Base-by-base conservation (phyloP, 2,329 filamentous ascomycete genomes). In the Aspergillus uvarum region DNA sequence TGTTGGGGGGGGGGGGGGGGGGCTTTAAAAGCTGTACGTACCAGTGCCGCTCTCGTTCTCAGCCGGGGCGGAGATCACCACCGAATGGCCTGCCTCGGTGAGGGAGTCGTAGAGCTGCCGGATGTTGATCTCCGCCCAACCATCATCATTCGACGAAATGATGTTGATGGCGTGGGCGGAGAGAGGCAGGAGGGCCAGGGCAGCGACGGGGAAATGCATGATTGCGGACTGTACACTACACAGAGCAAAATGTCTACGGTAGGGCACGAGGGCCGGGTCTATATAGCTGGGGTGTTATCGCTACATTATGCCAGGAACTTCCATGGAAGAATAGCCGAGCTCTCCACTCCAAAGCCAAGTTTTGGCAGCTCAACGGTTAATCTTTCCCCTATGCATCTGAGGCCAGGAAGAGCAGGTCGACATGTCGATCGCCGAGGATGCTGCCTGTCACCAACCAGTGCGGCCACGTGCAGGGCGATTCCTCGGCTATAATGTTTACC, bases 61-160 rank as follows among this genome's bases (percentile, higher is more conserved):
- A 0, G 88, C 87, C 0, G 89, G 88, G 0, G 80, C 85, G 0
- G 87, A 89, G 5, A 91, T 78, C 10, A 90, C 79, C 8, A 86
- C 85, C 10, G 85, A 78, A 66, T 90, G 83, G 0, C 85, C 85
- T 2, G 83, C 81, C 1, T 74, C 73, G 10, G 75, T 80, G 47
- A 91, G 75, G 12, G 80, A 78, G 55, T 84, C 74, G 74, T 88
- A 84, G 54, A 90, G 77, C 0, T 81, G 80, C 16, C 88, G 83
- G 53, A 88, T 76, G 68, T 90, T 89, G 47, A 82, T 81, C 76
- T 90, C 88, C 5, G 88, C 87, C 89, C 89, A 91, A 35, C 89
- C 88, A 70, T 91, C 89, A 65, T 91, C 88, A 73, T 91, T 91
- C 64, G 83, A 83, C 59, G 88, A 85, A 56, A 91, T 70, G 67